Evolutionary conservation across 176 grass and related monocot genomes (phyloP).

Genomic region (Triticum urartu): DNA sequence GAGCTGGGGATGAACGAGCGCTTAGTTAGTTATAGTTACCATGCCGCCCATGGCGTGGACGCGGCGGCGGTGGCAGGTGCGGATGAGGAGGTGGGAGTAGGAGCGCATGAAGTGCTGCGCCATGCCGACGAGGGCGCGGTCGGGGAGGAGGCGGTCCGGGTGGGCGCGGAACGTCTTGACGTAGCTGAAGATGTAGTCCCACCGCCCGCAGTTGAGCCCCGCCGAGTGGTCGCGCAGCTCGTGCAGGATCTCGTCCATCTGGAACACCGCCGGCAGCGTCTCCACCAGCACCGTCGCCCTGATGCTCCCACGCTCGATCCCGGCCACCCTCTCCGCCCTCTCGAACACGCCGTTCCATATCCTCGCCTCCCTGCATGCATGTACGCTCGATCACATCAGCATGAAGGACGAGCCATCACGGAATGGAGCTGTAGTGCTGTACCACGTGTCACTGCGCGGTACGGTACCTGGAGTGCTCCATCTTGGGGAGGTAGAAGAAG

Average conservation of each 20-base stretch:
- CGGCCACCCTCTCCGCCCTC: conserved; percentile 53
- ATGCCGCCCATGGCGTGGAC: conserved; percentile 99
- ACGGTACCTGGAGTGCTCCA: conserved; percentile 80
- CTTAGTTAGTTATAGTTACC: conserved; percentile 30
- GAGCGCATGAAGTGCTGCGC: conserved; percentile 95
- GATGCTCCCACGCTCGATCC: conserved; percentile 69
- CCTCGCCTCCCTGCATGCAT: conserved; percentile 61
- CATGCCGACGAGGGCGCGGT: conserved; percentile 93
- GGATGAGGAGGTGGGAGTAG: conserved; percentile 94
- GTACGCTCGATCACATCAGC: not conserved
- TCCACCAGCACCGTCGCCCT: conserved; percentile 89
- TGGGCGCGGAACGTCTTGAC: conserved; percentile 90
- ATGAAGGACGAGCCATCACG: not conserved
- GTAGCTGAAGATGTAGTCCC: conserved; percentile 99
- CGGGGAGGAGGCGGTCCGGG: conserved; percentile 81
- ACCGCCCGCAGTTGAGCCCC: conserved; percentile 93
- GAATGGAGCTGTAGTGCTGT: not conserved
- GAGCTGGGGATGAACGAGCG: not conserved
- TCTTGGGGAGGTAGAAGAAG: conserved; percentile 98
- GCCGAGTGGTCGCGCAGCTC: conserved; percentile 86
- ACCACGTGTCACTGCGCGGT: no score
- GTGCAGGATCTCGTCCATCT: conserved; percentile 96
- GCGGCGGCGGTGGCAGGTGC: conserved; percentile 77
- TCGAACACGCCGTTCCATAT: conserved; percentile 91
- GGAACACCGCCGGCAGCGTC: conserved; percentile 87